Percentiles rank a stretch among this genome's conserved stretches.
phyloP scores from a whole-genome alignment of 352 stramenopile genomes.

The Globisporangium cederbergense region DNA sequence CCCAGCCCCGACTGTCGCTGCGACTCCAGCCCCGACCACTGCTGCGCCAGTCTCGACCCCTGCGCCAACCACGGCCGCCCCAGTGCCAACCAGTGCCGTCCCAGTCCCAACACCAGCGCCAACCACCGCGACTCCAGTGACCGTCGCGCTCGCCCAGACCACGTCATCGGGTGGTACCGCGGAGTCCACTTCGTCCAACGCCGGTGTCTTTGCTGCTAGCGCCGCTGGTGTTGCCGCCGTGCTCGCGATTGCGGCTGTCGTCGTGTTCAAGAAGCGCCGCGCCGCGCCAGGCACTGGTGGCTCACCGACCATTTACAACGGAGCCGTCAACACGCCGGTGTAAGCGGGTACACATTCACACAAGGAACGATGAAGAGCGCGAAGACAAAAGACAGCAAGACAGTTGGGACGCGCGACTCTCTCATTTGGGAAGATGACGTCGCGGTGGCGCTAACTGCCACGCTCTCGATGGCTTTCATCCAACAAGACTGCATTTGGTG shows the following conservation, averaged over 20 bases:
- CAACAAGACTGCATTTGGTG: constrained; percentile 8
- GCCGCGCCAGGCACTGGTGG: background rate
- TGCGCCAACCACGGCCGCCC: background rate
- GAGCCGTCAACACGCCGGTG: constrained; percentile 15
- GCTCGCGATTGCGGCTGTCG: constrained; percentile 34
- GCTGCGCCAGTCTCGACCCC: background rate
- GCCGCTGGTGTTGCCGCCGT: constrained; percentile 24
- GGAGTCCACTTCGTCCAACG: constrained; percentile 12
- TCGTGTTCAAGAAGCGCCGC: constrained; percentile 28
- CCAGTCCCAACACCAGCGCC: constrained; percentile 9
- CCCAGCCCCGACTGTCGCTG: constrained; percentile 8
- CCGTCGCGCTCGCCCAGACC: constrained; percentile 12
- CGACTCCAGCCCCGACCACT: background rate
- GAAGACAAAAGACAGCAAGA: background rate
- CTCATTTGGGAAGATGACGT: background rate
- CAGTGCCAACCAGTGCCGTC: background rate
- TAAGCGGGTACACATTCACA: background rate
- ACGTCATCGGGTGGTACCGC: constrained; percentile 5
- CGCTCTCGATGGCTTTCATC: background rate
- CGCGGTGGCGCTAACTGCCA: background rate
- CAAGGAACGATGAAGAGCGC: background rate
- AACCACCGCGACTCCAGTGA: constrained; percentile 8
- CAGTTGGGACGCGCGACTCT: background rate
- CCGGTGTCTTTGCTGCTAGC: constrained; percentile 19
- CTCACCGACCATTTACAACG: constrained; percentile 19